Percentiles rank a stretch among this genome's conserved stretches.
Evolutionary conservation across 371 early-diverging fungal species (phyloP).

Genomic region (Syncephalis fuscata): DNA sequence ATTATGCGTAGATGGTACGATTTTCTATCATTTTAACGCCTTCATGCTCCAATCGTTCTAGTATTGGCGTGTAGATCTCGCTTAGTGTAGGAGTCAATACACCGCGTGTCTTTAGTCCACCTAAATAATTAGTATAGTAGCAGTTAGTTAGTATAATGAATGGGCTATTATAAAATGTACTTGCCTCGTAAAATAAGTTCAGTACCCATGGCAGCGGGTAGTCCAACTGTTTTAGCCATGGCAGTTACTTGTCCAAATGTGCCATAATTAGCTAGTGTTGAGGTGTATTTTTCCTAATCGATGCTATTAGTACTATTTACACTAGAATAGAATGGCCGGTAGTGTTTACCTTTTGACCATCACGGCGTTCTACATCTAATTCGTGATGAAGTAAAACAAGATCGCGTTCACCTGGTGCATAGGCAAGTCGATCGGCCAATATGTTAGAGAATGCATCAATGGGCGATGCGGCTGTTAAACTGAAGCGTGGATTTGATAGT

Average conservation of each 20-base stretch:
- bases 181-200: constrained; percentile 57
- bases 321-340: neutral
- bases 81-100: constrained; percentile 56
- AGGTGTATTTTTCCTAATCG: constrained; percentile 37
- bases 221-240: constrained; percentile 84
- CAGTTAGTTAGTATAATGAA: neutral
- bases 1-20: too few relatives aligned
- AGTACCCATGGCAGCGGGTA: constrained; percentile 77
- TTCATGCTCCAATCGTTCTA: constrained; percentile 46
- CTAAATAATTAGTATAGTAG: neutral
- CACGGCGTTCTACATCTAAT: constrained; percentile 44
- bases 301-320: neutral
- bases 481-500: too few relatives aligned
- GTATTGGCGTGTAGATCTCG: constrained; percentile 60
- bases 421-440: constrained; percentile 49
- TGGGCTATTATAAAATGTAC: neutral
- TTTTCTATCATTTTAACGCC: constrained; percentile 54
- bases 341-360: constrained; percentile 19
- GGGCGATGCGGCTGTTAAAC: too few relatives aligned
- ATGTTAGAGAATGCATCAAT: constrained; percentile 63
- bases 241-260: constrained; percentile 54
- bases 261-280: constrained; percentile 64
- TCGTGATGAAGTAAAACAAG: constrained; percentile 81
- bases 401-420: constrained; percentile 58
- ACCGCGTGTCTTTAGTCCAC: constrained; percentile 39